Conservation (phyloP, 306 rosid species). For the Fragaria ananassa region DNA sequence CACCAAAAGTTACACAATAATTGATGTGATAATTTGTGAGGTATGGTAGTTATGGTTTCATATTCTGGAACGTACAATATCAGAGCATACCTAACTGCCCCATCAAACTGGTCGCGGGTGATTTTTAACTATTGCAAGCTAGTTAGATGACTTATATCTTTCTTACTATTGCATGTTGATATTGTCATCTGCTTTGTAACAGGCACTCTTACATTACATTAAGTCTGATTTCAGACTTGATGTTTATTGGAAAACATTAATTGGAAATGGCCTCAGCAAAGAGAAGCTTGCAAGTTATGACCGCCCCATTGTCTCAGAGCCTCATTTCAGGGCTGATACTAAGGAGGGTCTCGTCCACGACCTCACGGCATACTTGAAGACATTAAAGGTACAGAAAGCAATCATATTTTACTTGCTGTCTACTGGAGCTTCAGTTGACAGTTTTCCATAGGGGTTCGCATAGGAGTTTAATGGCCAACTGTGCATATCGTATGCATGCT, state of each 20-base stretch:
- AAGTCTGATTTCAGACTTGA: constrained; percentile 27
- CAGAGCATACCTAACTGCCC: background rate
- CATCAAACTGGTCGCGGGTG: background rate
- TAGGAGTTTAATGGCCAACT: background rate
- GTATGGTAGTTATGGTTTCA: constrained; percentile 12
- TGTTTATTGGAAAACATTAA: constrained; percentile 36
- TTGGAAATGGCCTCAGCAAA: constrained; percentile 34
- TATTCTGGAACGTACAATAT: background rate
- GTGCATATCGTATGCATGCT: background rate
- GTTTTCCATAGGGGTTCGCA: background rate
- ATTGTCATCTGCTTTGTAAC: background rate
- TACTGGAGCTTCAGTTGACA: background rate
- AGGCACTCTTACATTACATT: constrained; percentile 35
- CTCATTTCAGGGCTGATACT: constrained; percentile 24
- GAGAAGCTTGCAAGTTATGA: constrained; percentile 41
- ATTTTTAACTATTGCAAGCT: no score
- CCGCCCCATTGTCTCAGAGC: constrained; percentile 38
- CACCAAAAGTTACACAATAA: constrained; percentile 45
- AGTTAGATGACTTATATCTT: background rate
- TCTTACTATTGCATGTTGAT: background rate
- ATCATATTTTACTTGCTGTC: constrained; percentile 1
- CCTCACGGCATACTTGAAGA: constrained; percentile 34
- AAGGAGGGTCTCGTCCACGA: constrained; percentile 34
- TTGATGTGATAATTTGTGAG: constrained; percentile 40
- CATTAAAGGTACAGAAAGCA: constrained; percentile 22